Evolutionary conservation across 306 rosid genomes (phyloP), one percentile per base, ranked within the genome.

Genomic region (Begonia fuchsioides): DNA sequence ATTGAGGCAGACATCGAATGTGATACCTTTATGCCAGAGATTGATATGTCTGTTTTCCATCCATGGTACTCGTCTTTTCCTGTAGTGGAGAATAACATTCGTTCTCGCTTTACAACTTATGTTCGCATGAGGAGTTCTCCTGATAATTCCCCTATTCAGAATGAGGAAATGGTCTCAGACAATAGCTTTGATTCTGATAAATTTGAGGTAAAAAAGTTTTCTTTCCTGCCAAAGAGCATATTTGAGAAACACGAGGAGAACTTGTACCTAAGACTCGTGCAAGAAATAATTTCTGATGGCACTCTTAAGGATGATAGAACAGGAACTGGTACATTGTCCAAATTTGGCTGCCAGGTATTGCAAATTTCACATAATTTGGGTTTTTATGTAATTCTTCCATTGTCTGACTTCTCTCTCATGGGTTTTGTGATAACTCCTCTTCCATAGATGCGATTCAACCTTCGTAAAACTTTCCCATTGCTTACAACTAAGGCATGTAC

Each of bases 31-130:
- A 77, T 81, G 63, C 98, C 93, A 19, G 70, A 18, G 15, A 58
- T 92, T 57, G 96, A 92, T 71, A 38, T 56, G 62, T 63, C 79
- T 58, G 76, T 78, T 17, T 92, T 85, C 73, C 94, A 79, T 55
- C 87, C 92, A 9, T 92, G 98, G 98, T 79, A 69, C 77, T 75
- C 98, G 17, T 92, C 87, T 20, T 92, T 77, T 54, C 96, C 98
- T 50, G 51, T 47, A 71, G 81, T 75, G 68, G 94, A 92, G 69
- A 73, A 71, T 56, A 63, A 66, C 48, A 55, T 82, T 32, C 94
- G 93, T 39, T 71, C 66, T 68, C 77, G 75, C 19, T 82, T 92
- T 65, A 75, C 55, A 32, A 85, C 96, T 46, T 85, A 73, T 62
- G 94, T 77, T 55, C 98, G 95, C 6, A 87, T 79, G 48, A 77